phyloP scores from a whole-genome alignment of 2,329 filamentous ascomycete species.

The Ustulina deusta region DNA sequence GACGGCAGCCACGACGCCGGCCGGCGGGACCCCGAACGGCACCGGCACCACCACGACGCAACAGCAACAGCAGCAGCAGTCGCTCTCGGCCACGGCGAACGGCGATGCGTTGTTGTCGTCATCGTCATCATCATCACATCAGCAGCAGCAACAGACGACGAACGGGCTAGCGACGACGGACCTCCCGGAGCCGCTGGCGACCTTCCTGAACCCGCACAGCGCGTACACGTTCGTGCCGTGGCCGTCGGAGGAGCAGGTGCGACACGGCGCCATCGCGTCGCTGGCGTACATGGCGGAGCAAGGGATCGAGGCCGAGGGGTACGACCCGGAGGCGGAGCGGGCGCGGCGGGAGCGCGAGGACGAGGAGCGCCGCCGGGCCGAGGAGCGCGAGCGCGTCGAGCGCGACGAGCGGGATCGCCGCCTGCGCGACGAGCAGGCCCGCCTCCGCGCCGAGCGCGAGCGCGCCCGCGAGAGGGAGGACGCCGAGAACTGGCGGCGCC shows the following conservation, averaged over 20 bases:
- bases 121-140: too few relatives aligned
- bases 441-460: slow-evolving; percentile 50
- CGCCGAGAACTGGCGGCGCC: slow-evolving; percentile 45
- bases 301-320: slow-evolving; percentile 71
- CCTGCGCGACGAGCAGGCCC: slow-evolving; percentile 57
- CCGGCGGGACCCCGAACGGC: slow-evolving; percentile 46
- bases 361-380: slow-evolving; percentile 61
- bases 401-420: slow-evolving; percentile 60
- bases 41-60: too few relatives aligned
- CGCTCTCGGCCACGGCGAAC: background rate
- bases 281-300: slow-evolving; percentile 72
- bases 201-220: slow-evolving; percentile 67
- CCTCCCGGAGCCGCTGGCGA: slow-evolving; percentile 62
- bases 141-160: slow-evolving; percentile 49
- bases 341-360: slow-evolving; percentile 62
- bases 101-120: slow-evolving; percentile 37
- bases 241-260: slow-evolving; percentile 78
- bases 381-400: slow-evolving; percentile 61
- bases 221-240: slow-evolving; percentile 78
- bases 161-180: slow-evolving; percentile 41
- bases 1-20: slow-evolving; percentile 47
- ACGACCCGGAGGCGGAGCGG: slow-evolving; percentile 68
- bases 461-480: slow-evolving; percentile 57
- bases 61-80: background rate
- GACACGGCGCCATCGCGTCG: slow-evolving; percentile 73